A percentile compares a stretch with the other conserved stretches of the same genome.
phyloP scores from a whole-genome alignment of 805 yeast genomes.

The Candida vaughaniae region DNA sequence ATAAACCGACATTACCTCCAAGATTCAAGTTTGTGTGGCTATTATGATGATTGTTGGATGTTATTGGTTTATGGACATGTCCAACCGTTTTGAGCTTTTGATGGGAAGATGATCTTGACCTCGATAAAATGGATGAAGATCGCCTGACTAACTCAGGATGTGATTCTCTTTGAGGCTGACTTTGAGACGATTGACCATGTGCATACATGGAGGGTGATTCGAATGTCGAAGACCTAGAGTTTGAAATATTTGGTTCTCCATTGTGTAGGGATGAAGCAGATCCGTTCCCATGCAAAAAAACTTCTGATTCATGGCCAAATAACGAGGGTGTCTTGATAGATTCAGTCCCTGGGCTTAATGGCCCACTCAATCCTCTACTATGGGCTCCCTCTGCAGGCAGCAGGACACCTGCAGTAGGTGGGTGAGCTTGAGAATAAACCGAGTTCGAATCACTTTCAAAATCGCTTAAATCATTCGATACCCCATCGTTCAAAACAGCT shows the following conservation, averaged over 20 bases:
- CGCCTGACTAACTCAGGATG: constrained; percentile 6
- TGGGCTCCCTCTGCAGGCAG: constrained; percentile 1
- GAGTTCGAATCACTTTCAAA: constrained; percentile 26
- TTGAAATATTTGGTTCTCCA: constrained; percentile 9
- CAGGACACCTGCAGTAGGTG: constrained; percentile 8
- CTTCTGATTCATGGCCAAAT: constrained; percentile 10
- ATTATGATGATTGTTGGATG: constrained; percentile 6
- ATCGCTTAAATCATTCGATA: constrained; percentile 18
- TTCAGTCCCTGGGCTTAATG: constrained; percentile 7
- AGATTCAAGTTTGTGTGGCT: constrained; percentile 2
- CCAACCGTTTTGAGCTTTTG: constrained; percentile 18
- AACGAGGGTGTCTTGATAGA: constrained; percentile 10
- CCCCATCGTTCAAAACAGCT: constrained; percentile 15
- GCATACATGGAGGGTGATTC: not conserved
- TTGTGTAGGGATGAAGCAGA: constrained; percentile 23
- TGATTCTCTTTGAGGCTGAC: not conserved
- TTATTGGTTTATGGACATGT: constrained; percentile 20
- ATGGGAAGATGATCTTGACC: constrained; percentile 15
- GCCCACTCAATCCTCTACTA: not conserved
- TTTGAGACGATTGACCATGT: constrained; percentile 5
- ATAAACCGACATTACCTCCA: not conserved
- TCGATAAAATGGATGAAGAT: constrained; percentile 2
- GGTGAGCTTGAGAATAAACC: constrained; percentile 13
- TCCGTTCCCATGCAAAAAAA: constrained; percentile 11
- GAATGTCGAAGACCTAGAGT: not conserved